phyloP scores from a whole-genome alignment of 345 rosid genomes.

The Arabidopsis suecica region DNA sequence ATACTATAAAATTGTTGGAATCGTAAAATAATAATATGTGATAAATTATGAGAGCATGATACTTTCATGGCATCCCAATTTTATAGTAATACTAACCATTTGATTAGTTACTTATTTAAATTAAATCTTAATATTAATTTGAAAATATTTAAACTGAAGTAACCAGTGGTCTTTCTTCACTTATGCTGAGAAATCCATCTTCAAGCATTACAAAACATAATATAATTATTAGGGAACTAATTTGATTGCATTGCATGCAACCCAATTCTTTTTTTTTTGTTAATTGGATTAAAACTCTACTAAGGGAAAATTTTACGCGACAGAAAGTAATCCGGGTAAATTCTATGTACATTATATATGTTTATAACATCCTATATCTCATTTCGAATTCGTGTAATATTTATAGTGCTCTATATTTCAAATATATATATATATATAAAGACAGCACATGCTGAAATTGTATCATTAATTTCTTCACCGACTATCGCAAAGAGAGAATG shows the following conservation, averaged over 20 bases:
- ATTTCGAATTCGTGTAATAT: neutral
- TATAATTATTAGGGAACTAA: neutral
- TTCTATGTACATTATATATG: neutral
- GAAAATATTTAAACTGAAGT: neutral
- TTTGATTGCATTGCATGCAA: neutral
- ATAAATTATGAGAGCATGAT: neutral
- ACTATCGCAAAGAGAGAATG: slow-evolving; percentile 3
- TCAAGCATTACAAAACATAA: neutral
- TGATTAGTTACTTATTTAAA: neutral
- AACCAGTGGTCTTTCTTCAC: neutral
- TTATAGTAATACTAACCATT: neutral
- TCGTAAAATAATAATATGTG: neutral
- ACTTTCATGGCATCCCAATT: slow-evolving; percentile 15
- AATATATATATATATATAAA: neutral
- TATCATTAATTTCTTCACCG: neutral
- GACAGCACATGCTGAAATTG: neutral
- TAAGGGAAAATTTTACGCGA: neutral
- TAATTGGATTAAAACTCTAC: neutral
- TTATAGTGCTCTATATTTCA: neutral
- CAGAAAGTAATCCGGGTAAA: neutral
- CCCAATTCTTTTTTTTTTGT: neutral
- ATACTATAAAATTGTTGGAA: neutral
- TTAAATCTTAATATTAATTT: neutral
- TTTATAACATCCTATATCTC: neutral
- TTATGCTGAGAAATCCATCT: neutral